Base-by-base conservation (phyloP, 1,284 basidiomycete species). In the Ustilago nuda region DNA sequence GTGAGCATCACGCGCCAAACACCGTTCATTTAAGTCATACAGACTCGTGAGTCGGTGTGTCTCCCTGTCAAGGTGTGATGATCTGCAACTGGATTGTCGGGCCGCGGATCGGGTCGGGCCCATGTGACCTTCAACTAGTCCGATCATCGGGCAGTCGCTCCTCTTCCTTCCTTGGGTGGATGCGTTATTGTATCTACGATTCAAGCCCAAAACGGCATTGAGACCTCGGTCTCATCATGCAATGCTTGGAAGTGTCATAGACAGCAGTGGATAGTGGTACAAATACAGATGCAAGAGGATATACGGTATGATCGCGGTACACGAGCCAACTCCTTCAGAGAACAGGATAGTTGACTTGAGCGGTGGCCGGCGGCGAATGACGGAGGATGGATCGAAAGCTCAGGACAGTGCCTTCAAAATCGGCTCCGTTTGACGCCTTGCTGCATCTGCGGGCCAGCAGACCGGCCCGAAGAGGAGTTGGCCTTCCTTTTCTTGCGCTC, bases 371-470 rank as follows among this genome's bases (percentile, higher is more conserved):
- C 36, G 13, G 36, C 13, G 5, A 8, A 37, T 45, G 12, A 45
- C 12, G n/a, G 41, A 19, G 17, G 41, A 45, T 13, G 15, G 37
- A 39, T 15, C 41, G 12, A 37, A 37, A 4, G 43, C n/a, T 15
- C 7, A 45, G 8, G 23, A 19, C n/a, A 19, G n/a, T 19, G 19
- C n/a, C 7, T 35, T 71, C 64, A 82, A 61, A 82, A 82, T 5
- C 80, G 78, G 35, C 74, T 79, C 3, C 80, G 76, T 59, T 82
- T 82, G 57, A 79, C 53, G 23, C 74, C 74, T 50, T 63, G 66
- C 51, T 82, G 73, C 72, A 77, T 78, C 51, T 68, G 66, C 2
- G 80, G 78, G 4, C 78, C 80, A 23, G 61, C 33, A 11, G 64
- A 62, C 13, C 67, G 63, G 32, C 56, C 48, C 13, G 52, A 12